Base-by-base conservation (phyloP, 2,329 filamentous ascomycete species). In the Botrytis fragariae region DNA sequence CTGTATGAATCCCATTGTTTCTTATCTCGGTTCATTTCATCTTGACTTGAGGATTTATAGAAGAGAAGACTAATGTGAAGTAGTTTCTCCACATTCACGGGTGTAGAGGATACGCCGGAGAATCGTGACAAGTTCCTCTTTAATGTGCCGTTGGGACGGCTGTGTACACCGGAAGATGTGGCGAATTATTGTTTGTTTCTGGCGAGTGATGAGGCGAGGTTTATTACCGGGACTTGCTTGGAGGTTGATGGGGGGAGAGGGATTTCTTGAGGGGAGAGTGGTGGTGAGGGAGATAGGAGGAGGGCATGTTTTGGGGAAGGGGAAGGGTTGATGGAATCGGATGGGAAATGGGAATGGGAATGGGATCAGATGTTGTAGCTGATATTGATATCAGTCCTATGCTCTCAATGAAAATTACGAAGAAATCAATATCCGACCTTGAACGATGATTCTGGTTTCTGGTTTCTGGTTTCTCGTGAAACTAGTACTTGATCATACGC, bases 221-320 rank as follows among this genome's bases (percentile, higher is more conserved):
- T 94, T 77, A 88, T 94, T 75, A 93, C 91, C 0, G 92, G 92
- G 0, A 86, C 90, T n/a, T 91, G 92, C 75, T 83, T 93, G 75
- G 88, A 92, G 71, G 87, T 91, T 61, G 88, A 90, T 82, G 88
- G 88, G 59, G 86, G 86, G 42, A 84, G 83, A 29, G 83, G 78
- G 1, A 80, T 81, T 74, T 62, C 35, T 39, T 81, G 57, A 76
- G 35, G 16, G 5, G 16, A 7, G 25, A 12, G 51, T 12, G 25
- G 22, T 25, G 45, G 45, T 10, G 45, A 45, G 20, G 42, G 42
- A 42, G 20, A 20, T 20, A 6, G 3, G n/a, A 18, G 18, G 25
- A 51, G 12, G 25, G 12, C 29, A 8, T 54, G n/a, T n/a, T 54
- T 54, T 51, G 10, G 25, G 25, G 51, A 20, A 4, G 35, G 18